phyloP scores from a whole-genome alignment of 495 filamentous ascomycete genomes.

The Cercophora samala region DNA sequence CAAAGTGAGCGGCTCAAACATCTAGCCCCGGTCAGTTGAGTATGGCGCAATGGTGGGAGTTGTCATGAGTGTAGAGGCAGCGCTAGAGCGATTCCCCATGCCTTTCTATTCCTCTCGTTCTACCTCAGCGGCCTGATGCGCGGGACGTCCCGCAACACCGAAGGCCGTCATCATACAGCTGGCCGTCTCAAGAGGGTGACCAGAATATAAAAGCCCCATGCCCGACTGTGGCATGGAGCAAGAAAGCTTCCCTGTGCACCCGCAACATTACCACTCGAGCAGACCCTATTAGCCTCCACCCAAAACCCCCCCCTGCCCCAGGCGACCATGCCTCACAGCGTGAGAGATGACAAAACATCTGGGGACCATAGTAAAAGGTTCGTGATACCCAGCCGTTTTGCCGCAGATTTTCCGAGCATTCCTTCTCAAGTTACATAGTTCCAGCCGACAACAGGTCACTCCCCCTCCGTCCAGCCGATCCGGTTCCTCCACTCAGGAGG shows the following conservation, averaged over 20 bases:
- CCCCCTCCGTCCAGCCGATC: conserved; percentile 3
- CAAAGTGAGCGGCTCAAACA: neutral
- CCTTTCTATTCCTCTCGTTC: conserved; percentile 5
- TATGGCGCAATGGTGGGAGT: neutral
- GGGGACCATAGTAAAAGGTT: conserved; percentile 16
- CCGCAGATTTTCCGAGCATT: neutral
- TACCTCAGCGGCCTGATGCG: neutral
- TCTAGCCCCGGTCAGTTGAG: neutral
- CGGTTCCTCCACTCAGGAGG: conserved; percentile 4
- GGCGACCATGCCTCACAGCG: conserved; percentile 25
- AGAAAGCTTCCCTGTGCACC: neutral
- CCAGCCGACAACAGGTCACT: conserved; percentile 7
- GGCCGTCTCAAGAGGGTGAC: neutral
- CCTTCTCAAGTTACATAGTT: conserved; percentile 14
- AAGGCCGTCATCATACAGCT: conserved; percentile 1
- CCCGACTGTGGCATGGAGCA: neutral
- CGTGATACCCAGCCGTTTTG: conserved; percentile 13
- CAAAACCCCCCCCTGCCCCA: neutral
- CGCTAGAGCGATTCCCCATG: neutral
- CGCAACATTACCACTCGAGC: conserved; percentile 1
- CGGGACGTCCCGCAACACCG: neutral
- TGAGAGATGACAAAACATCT: conserved; percentile 12
- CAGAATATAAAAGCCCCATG: neutral
- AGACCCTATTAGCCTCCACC: neutral
- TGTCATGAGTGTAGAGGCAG: neutral